Conservation (phyloP, 495 filamentous ascomycete genomes). For the Aspergillus indologenus region DNA sequence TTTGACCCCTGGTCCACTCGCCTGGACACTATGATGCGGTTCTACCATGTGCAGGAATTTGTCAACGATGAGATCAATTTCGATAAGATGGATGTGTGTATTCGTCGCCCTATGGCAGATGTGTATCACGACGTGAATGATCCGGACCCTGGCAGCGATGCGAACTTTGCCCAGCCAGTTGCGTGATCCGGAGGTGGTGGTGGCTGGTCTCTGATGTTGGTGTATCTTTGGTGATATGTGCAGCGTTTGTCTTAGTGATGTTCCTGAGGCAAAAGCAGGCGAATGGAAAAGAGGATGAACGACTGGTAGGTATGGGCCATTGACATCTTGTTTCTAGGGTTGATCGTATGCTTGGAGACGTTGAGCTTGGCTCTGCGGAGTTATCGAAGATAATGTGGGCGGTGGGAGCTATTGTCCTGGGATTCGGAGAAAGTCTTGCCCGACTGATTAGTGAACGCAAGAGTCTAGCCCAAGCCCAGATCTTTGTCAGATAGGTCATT, state of each 20-base stretch:
- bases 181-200: background rate
- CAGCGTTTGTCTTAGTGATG: background rate
- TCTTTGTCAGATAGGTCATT: too few relatives aligned
- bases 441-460: too few relatives aligned
- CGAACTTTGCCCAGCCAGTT: background rate
- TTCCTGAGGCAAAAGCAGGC: background rate
- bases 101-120: background rate
- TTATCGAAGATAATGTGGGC: too few relatives aligned
- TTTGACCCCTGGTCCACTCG: background rate
- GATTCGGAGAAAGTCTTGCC: too few relatives aligned
- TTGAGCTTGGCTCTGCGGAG: too few relatives aligned
- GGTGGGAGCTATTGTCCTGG: too few relatives aligned
- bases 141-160: background rate
- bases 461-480: too few relatives aligned
- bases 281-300: background rate
- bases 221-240: background rate
- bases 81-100: background rate
- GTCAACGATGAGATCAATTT: background rate
- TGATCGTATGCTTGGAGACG: too few relatives aligned
- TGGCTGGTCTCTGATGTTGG: background rate
- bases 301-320: too few relatives aligned
- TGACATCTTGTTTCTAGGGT: too few relatives aligned
- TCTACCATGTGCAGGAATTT: background rate
- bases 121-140: background rate
- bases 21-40: background rate